These are phyloP conservation scores for Apiospora malaysiana DNA, from an alignment of 2,329 filamentous ascomycete genomes.

Conservation along the genomic window DNA sequence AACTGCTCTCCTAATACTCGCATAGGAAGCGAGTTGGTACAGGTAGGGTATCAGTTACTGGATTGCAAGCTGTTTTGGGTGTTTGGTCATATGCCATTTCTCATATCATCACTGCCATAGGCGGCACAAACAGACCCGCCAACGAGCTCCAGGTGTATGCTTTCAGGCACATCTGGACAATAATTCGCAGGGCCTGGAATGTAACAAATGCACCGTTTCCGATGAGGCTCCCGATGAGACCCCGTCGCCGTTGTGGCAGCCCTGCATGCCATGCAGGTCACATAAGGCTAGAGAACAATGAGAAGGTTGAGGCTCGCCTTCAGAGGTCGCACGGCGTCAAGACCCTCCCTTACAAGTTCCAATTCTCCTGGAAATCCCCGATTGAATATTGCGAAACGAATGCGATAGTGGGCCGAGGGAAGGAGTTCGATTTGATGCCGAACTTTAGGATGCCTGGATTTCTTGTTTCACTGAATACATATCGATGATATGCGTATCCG, in stretches of 20 bases:
- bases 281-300: conserved; percentile 2
- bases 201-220: neutral
- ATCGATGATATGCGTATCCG: neutral
- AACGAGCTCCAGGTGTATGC: neutral
- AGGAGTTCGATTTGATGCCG: neutral
- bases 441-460: neutral
- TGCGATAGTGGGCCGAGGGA: neutral
- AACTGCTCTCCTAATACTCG: neutral
- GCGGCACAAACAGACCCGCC: neutral
- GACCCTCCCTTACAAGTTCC: neutral
- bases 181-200: neutral
- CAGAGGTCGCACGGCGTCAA: conserved; percentile 8
- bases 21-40: neutral
- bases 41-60: neutral
- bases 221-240: neutral
- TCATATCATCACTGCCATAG: neutral
- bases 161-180: neutral
- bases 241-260: neutral
- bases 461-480: neutral
- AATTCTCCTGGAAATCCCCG: neutral
- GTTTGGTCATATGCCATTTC: conserved; percentile 1
- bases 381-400: neutral
- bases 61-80: neutral
- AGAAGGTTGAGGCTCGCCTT: neutral
- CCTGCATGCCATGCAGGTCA: conserved; percentile 9